Conservation (phyloP, 352 stramenopile species). For the Phytophthora hibernalis region DNA sequence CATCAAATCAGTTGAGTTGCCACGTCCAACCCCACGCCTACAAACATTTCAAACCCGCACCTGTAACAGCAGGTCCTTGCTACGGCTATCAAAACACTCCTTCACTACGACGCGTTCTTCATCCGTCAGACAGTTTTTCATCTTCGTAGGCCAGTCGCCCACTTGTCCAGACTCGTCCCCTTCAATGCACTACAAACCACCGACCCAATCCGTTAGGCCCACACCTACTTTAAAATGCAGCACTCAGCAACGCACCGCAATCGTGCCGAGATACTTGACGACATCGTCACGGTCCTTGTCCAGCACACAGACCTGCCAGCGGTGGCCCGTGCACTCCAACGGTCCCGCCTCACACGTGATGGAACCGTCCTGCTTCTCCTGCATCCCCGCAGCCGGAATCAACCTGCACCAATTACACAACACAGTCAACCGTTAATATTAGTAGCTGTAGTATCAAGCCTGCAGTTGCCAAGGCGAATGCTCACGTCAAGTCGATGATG, state of each 20-base stretch:
- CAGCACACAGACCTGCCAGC: conserved; percentile 74
- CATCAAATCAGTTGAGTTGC: not conserved
- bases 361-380: conserved; percentile 55
- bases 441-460: not conserved
- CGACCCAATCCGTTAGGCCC: not conserved
- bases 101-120: conserved; percentile 61
- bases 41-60: conserved; percentile 20
- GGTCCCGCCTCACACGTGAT: conserved; percentile 70
- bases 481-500: conserved; percentile 72
- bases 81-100: conserved; percentile 69
- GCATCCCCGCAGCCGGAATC: conserved; percentile 76
- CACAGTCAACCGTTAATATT: conserved; percentile 5
- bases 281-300: conserved; percentile 78
- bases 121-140: conserved; percentile 73
- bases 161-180: conserved; percentile 70
- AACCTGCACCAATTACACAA: conserved; percentile 44
- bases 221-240: not conserved
- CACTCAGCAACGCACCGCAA: conserved; percentile 55
- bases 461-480: not conserved
- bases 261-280: conserved; percentile 75
- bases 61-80: conserved; percentile 57
- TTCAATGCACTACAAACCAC: conserved; percentile 67
- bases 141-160: conserved; percentile 77
- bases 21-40: not conserved
- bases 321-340: conserved; percentile 79